Percentiles rank a stretch among this genome's conserved stretches.
Evolutionary conservation across 768 basidiomycete genomes (phyloP).

Genomic region (Mycena haematopus): DNA sequence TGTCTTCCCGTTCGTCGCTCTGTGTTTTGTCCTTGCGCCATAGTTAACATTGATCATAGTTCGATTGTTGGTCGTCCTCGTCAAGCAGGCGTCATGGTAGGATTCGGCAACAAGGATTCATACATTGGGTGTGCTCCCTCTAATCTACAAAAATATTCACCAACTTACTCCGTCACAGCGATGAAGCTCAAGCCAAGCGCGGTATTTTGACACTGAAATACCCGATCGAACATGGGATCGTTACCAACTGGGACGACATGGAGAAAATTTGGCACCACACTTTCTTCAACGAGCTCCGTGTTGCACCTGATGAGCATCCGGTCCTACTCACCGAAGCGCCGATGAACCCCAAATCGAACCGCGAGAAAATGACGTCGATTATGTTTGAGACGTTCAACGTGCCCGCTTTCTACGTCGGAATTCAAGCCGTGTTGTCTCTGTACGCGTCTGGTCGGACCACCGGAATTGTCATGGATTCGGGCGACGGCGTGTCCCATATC

Average conservation of each 20-base stretch:
- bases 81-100: constrained; percentile 76
- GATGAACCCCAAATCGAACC: constrained; percentile 71
- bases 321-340: constrained; percentile 73
- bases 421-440: constrained; percentile 9
- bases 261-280: constrained; percentile 19
- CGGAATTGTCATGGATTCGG: constrained; percentile 11
- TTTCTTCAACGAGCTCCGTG: constrained; percentile 15
- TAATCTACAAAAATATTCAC: constrained; percentile 43
- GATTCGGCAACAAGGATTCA: constrained; percentile 77
- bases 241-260: constrained; percentile 23
- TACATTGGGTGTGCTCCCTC: constrained; percentile 82
- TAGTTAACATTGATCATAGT: constrained; percentile 46
- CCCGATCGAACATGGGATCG: constrained; percentile 39
- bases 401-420: constrained; percentile 13
- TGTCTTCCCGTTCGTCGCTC: constrained; percentile 11
- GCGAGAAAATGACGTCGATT: constrained; percentile 49
- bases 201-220: constrained; percentile 78
- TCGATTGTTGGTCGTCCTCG: constrained; percentile 76
- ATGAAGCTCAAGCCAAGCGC: constrained; percentile 74
- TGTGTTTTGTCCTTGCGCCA: neutral
- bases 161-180: constrained; percentile 42
- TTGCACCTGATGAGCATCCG: constrained; percentile 18
- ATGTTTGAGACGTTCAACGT: constrained; percentile 22
- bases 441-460: constrained; percentile 13
- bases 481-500: constrained; percentile 16